A percentile compares a stretch with the other conserved stretches of the same genome.
Conservation (phyloP, 345 rosid species). For the Acer negundo region DNA sequence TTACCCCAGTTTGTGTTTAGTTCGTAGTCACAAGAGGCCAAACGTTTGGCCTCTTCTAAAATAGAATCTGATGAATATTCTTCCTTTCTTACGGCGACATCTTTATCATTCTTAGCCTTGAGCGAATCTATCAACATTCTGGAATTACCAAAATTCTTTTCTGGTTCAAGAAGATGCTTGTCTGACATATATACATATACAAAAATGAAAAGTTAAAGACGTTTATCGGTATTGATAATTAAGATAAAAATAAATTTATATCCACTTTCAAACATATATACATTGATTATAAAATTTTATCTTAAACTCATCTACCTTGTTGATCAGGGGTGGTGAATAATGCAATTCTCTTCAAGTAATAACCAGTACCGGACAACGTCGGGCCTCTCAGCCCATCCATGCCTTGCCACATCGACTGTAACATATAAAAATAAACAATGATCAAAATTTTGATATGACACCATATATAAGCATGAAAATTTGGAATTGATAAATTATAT, state of each 20-base stretch:
- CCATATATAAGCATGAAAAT: too few species aligned
- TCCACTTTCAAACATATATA: too few species aligned
- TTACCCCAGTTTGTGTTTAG: constrained; percentile 8
- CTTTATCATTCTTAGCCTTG: background rate
- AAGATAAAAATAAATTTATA: too few species aligned
- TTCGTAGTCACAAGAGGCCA: constrained; percentile 2
- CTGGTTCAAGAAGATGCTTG: background rate
- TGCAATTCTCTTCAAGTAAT: constrained; percentile 8
- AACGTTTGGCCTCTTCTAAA: background rate
- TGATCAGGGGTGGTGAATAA: background rate
- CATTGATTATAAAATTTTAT: too few species aligned
- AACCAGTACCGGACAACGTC: constrained; percentile 5
- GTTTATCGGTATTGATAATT: too few species aligned
- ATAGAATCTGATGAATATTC: background rate
- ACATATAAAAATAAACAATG: too few species aligned
- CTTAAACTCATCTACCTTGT: background rate
- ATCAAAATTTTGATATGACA: too few species aligned
- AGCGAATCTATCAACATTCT: background rate
- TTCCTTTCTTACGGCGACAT: background rate
- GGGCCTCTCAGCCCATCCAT: constrained; percentile 18
- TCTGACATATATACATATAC: background rate
- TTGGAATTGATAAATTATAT: background rate
- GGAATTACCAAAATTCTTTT: constrained; percentile 1
- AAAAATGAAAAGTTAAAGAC: too few species aligned
- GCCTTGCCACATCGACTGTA: constrained; percentile 5